A percentile compares a stretch with the other conserved stretches of the same genome.
Conservation (phyloP, 768 basidiomycete species). For the Trametes villosa region DNA sequence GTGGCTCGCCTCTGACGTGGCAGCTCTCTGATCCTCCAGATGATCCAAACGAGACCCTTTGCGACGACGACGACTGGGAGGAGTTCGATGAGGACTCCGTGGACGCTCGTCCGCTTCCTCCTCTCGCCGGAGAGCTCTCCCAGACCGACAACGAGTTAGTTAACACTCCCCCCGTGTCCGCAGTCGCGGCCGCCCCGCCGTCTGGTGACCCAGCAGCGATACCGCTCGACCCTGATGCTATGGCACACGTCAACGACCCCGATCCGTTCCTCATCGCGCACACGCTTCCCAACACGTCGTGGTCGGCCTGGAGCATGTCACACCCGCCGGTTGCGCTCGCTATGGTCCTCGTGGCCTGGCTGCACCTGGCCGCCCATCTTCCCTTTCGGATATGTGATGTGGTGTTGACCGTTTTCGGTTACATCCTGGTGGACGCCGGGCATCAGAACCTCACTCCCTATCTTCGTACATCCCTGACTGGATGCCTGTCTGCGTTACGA, state of each 20-base stretch:
- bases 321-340: constrained; percentile 4
- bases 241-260: neutral
- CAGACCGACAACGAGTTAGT: no score
- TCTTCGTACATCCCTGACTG: neutral
- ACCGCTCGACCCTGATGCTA: neutral
- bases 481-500: neutral
- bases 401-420: neutral
- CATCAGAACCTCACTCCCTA: neutral
- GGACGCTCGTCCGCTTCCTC: no score
- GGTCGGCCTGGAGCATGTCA: neutral
- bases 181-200: neutral
- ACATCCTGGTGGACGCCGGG: neutral
- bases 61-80: no score
- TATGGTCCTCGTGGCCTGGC: neutral
- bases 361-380: constrained; percentile 7
- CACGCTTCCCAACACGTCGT: neutral
- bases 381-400: constrained; percentile 1
- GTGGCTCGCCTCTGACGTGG: no score
- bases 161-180: neutral
- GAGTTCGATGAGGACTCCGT: no score
- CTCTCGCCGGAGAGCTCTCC: no score
- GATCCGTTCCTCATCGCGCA: neutral
- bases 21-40: no score
- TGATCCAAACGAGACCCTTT: no score
- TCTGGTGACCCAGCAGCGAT: neutral